phyloP scores from a whole-genome alignment of 1,284 basidiomycete species.

The Porodaedalea pini region DNA sequence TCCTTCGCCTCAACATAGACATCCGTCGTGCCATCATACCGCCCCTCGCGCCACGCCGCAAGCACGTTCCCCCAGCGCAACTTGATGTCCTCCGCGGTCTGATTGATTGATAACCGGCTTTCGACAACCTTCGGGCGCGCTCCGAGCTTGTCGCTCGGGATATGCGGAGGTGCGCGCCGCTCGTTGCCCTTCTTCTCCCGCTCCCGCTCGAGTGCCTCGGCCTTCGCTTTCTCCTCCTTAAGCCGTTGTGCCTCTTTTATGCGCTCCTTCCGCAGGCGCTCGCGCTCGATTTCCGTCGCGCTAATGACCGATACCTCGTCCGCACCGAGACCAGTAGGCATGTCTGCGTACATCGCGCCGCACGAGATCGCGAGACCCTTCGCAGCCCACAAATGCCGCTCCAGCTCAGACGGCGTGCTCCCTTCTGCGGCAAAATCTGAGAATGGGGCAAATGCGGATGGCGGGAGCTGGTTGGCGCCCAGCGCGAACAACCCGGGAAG shows the following conservation, averaged over 20 bases:
- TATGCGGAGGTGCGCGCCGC: constrained; percentile 3
- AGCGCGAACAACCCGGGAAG: constrained; percentile 71
- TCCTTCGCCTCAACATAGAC: constrained; percentile 9
- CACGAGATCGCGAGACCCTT: constrained; percentile 66
- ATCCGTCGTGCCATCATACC: constrained; percentile 29
- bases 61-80: constrained; percentile 52
- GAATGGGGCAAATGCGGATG: constrained; percentile 28
- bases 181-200: neutral
- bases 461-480: constrained; percentile 58
- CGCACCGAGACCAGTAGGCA: constrained; percentile 56
- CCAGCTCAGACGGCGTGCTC: constrained; percentile 25
- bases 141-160: neutral
- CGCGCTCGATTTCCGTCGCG: constrained; percentile 10
- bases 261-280: constrained; percentile 6
- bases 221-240: constrained; percentile 2
- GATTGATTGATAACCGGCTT: constrained; percentile 3
- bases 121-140: constrained; percentile 3
- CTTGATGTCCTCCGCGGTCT: constrained; percentile 22
- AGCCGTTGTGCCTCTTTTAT: constrained; percentile 1
- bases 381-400: constrained; percentile 64
- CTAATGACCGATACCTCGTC: constrained; percentile 48
- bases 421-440: constrained; percentile 4
- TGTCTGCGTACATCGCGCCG: constrained; percentile 61
- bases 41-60: constrained; percentile 46
- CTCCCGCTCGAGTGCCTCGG: neutral